Evolutionary conservation across 768 basidiomycete species (phyloP).

Genomic region (Leucocoprinus leucothites): DNA sequence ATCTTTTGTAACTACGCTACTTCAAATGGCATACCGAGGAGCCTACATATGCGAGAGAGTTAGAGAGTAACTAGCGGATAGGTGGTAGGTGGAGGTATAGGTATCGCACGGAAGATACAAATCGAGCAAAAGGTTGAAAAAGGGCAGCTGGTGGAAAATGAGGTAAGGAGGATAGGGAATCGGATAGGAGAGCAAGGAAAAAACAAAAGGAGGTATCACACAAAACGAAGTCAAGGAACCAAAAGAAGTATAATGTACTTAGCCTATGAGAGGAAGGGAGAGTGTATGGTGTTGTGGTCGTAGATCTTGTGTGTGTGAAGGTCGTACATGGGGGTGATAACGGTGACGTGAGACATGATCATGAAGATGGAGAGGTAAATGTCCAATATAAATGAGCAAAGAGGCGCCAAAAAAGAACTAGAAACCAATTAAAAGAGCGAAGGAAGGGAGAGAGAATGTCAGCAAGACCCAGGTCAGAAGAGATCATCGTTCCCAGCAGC

Average conservation of each 20-base stretch:
- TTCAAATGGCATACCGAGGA: neutral
- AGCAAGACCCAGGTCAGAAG: neutral
- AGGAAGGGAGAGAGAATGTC: too few species aligned
- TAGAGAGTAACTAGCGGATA: neutral
- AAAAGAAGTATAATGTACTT: neutral
- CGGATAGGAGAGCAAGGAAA: neutral
- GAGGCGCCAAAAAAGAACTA: too few species aligned
- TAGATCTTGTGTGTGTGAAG: neutral
- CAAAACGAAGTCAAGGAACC: neutral
- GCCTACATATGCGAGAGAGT: neutral
- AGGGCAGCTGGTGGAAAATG: neutral
- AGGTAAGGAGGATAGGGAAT: neutral
- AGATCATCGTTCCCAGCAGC: neutral
- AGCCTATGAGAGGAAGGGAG: neutral
- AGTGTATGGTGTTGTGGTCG: neutral
- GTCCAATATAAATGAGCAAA: too few species aligned
- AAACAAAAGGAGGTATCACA: conserved; percentile 10
- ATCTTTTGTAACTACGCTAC: neutral
- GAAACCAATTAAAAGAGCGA: too few species aligned
- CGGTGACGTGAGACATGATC: too few species aligned
- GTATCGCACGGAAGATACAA: conserved; percentile 1
- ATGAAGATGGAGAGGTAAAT: too few species aligned
- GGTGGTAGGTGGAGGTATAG: neutral
- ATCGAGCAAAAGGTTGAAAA: neutral
- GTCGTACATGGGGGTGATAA: neutral